A percentile compares a stretch with the other conserved stretches of the same genome.
Conservation (phyloP, 176 grass and related monocot genomes). For the Coix lacrymajobi region DNA sequence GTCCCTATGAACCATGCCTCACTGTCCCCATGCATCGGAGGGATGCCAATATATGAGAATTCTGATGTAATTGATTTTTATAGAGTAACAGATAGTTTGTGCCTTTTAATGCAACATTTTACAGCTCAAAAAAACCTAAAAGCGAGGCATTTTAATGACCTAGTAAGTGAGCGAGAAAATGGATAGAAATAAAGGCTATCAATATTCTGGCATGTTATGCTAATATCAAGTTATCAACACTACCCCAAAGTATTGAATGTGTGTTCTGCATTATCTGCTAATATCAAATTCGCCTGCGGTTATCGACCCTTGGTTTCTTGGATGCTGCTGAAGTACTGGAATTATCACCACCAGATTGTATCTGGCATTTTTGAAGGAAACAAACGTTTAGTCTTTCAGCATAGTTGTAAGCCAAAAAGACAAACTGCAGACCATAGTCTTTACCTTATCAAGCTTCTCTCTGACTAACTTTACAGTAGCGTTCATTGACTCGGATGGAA, state of each 20-base stretch:
- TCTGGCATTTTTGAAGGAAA: slow-evolving; percentile 42
- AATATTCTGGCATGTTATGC: background rate
- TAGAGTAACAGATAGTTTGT: background rate
- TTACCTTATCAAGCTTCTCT: slow-evolving; percentile 79
- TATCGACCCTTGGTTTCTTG: slow-evolving; percentile 68
- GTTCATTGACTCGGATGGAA: slow-evolving; percentile 81
- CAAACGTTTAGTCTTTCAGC: background rate
- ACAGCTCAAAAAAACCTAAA: background rate
- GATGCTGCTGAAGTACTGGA: slow-evolving; percentile 31
- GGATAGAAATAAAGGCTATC: background rate
- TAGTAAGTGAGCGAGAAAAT: background rate
- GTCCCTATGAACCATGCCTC: background rate
- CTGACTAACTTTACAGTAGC: slow-evolving; percentile 64
- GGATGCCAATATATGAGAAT: background rate
- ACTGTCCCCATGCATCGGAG: background rate
- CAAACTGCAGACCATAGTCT: background rate
- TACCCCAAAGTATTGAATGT: background rate
- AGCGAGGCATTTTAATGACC: background rate
- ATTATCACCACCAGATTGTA: slow-evolving; percentile 47
- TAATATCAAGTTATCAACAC: background rate
- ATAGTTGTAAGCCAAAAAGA: background rate
- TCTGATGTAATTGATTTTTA: background rate
- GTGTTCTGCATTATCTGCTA: background rate
- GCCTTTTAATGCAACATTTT: background rate
- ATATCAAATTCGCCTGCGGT: slow-evolving; percentile 71